Conservation (phyloP, 1,284 basidiomycete species). For the Phylloboletellus chloephorus region DNA sequence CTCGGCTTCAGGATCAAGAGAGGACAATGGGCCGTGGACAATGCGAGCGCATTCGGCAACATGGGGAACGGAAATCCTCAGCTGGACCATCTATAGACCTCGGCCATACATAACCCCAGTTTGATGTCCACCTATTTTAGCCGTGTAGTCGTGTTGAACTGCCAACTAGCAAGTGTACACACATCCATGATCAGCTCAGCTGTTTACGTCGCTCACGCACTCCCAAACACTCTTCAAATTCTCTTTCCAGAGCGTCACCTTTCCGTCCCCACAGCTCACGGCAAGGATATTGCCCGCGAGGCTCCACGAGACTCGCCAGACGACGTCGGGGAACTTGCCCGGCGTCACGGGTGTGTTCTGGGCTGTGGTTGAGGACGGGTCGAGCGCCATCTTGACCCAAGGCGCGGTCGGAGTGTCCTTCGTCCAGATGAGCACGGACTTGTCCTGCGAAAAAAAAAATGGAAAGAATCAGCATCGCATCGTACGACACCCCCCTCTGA, state of each 20-base stretch:
- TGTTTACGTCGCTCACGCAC: slow-evolving; percentile 90
- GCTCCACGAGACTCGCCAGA: slow-evolving; percentile 98
- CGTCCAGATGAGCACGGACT: slow-evolving; percentile 93
- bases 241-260: slow-evolving; percentile 98
- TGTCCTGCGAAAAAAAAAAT: slow-evolving; percentile 48
- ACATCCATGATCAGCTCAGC: slow-evolving; percentile 41
- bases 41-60: too few relatives aligned
- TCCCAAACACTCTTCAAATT: slow-evolving; percentile 93
- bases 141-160: too few relatives aligned
- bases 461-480: background rate
- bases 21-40: too few relatives aligned
- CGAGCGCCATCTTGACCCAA: slow-evolving; percentile 85
- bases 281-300: slow-evolving; percentile 94
- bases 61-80: too few relatives aligned
- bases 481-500: background rate
- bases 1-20: too few relatives aligned
- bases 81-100: too few relatives aligned
- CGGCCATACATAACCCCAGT: too few relatives aligned
- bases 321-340: slow-evolving; percentile 89
- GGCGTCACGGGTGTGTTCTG: slow-evolving; percentile 31
- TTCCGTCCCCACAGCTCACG: slow-evolving; percentile 96
- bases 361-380: slow-evolving; percentile 55
- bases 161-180: too few relatives aligned
- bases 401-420: slow-evolving; percentile 73
- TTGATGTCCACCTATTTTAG: too few relatives aligned